Percentiles rank a stretch among this genome's conserved stretches.
These are phyloP conservation scores for Phytophthora pistaciae DNA, from an alignment of 352 stramenopile genomes.

Conservation along the genomic window DNA sequence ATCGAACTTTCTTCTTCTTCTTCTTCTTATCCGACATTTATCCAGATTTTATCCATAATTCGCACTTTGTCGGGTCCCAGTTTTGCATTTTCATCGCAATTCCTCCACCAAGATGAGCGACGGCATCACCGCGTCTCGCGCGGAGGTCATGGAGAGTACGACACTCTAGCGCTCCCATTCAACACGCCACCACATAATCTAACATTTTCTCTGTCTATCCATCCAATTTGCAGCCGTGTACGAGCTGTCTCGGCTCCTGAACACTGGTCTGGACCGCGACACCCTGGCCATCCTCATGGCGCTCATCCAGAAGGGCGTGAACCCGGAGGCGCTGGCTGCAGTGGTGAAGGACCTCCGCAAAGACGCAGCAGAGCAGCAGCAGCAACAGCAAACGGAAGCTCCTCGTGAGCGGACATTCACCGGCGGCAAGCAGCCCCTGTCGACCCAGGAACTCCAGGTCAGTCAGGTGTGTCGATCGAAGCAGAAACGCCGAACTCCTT, in stretches of 20 bases:
- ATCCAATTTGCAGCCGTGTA: slow-evolving; percentile 70
- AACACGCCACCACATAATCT: neutral
- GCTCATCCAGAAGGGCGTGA: slow-evolving; percentile 91
- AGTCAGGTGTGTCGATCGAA: slow-evolving; percentile 69
- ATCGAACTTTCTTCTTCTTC: too few species aligned
- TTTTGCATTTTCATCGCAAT: neutral
- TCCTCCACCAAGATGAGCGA: slow-evolving; percentile 32
- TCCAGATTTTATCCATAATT: neutral
- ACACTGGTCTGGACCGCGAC: slow-evolving; percentile 91
- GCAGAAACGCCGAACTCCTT: slow-evolving; percentile 15
- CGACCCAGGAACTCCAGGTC: slow-evolving; percentile 65
- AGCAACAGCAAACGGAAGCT: slow-evolving; percentile 17
- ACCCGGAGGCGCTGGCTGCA: slow-evolving; percentile 88
- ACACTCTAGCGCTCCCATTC: neutral
- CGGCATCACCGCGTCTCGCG: slow-evolving; percentile 55
- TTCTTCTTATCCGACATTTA: too few species aligned
- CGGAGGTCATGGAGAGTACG: slow-evolving; percentile 71
- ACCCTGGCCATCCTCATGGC: slow-evolving; percentile 90
- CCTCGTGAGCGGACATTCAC: slow-evolving; percentile 46
- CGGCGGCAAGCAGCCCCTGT: slow-evolving; percentile 57
- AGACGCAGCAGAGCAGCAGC: slow-evolving; percentile 52
- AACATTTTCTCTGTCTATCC: neutral
- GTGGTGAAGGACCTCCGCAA: slow-evolving; percentile 92
- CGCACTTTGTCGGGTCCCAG: slow-evolving; percentile 1
- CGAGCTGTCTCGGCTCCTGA: slow-evolving; percentile 91